Percentiles rank a stretch among this genome's conserved stretches.
Evolutionary conservation across 192 early-diverging fungal genomes (phyloP).

Genomic region (Dispira simplex): DNA sequence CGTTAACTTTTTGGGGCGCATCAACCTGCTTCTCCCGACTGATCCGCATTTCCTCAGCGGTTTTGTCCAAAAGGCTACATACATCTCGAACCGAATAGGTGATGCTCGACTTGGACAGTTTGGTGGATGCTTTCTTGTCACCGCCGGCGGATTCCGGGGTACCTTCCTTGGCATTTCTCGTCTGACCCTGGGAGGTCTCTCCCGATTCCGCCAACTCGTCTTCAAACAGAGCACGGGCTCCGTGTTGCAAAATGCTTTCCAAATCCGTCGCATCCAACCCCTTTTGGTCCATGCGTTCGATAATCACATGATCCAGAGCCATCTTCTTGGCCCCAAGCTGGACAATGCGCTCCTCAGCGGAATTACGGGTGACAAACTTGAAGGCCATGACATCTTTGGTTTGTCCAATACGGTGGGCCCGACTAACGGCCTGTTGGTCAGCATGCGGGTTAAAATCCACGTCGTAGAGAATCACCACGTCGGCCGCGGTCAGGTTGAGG

Average conservation of each 20-base stretch:
- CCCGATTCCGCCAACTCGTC: conserved; percentile 36
- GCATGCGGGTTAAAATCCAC: conserved; percentile 83
- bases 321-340: conserved; percentile 62
- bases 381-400: conserved; percentile 60
- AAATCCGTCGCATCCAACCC: conserved; percentile 35
- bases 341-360: conserved; percentile 39
- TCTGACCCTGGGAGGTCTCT: conserved; percentile 27
- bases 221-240: conserved; percentile 47
- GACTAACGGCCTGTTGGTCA: conserved; percentile 71
- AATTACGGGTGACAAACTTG: conserved; percentile 33
- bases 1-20: neutral
- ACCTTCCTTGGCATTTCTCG: conserved; percentile 19
- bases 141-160: conserved; percentile 13
- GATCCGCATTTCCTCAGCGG: neutral
- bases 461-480: conserved; percentile 61
- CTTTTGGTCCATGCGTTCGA: conserved; percentile 50
- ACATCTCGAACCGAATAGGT: neutral
- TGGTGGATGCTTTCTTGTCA: neutral
- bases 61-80: neutral
- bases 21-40: neutral
- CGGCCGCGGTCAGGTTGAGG: conserved; percentile 63
- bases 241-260: conserved; percentile 47
- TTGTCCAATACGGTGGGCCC: conserved; percentile 82
- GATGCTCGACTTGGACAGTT: neutral
- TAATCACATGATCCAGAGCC: conserved; percentile 57